phyloP scores from a whole-genome alignment of 2,329 filamentous ascomycete species.

The Calonectria ilicicola region DNA sequence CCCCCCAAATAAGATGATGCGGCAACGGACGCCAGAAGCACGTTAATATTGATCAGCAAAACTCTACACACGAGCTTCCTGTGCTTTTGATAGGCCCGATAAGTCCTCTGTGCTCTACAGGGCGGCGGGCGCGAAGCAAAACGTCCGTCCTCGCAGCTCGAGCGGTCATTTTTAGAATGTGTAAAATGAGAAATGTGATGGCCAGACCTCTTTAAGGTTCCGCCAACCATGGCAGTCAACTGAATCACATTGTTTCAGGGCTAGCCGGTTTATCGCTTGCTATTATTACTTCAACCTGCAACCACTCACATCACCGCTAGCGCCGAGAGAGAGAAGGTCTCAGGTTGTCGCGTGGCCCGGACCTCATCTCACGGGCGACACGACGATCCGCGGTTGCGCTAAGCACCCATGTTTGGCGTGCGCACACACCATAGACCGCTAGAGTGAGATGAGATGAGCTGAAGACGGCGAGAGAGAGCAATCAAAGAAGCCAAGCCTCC shows the following conservation, averaged over 20 bases:
- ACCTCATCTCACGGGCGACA: not conserved
- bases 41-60: not conserved
- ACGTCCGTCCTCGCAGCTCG: not conserved
- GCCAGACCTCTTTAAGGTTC: not conserved
- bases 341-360: slow-evolving; percentile 7
- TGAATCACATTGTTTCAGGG: not conserved
- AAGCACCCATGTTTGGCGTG: not conserved
- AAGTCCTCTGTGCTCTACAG: not conserved
- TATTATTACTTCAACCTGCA: not conserved
- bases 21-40: not conserved
- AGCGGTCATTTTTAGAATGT: not conserved
- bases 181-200: not conserved
- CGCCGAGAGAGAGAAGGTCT: not conserved
- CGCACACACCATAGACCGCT: not conserved
- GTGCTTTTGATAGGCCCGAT: not conserved
- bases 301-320: not conserved
- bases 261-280: not conserved
- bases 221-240: not conserved
- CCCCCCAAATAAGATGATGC: not conserved
- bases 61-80: not conserved
- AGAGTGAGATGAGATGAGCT: not conserved
- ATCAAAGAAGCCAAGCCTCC: not conserved
- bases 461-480: not conserved
- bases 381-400: not conserved
- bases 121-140: not conserved